phyloP scores from a whole-genome alignment of 139 green algal genomes.

The Chlamydomonas applanata region DNA sequence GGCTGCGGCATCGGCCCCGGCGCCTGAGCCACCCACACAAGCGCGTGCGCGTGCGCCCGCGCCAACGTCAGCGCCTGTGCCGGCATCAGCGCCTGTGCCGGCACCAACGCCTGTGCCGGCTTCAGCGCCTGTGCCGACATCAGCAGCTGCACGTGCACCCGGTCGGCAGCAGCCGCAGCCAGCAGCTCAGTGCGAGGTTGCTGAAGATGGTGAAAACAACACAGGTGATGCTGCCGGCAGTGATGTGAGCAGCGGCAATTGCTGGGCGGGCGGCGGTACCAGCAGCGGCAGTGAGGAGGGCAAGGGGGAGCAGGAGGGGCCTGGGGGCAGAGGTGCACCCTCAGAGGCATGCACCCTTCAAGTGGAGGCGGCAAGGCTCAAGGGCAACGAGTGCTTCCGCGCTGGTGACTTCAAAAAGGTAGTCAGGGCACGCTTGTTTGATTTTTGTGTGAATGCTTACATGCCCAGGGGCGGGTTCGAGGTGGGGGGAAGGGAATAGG shows the following conservation, averaged over 20 bases:
- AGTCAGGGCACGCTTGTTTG: neutral
- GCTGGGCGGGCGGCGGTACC: neutral
- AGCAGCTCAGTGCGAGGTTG: neutral
- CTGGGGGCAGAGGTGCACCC: neutral
- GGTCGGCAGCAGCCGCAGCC: neutral
- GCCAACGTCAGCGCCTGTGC: too few species aligned
- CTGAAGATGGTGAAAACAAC: neutral
- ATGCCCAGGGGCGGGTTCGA: too few species aligned
- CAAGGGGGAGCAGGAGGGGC: too few species aligned
- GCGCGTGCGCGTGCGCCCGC: too few species aligned
- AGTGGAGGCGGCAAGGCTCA: slow-evolving; percentile 32
- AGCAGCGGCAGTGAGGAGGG: too few species aligned
- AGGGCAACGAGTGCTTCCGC: slow-evolving; percentile 48
- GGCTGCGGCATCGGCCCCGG: too few species aligned
- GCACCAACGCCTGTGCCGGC: neutral
- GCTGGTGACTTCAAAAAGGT: slow-evolving; percentile 41
- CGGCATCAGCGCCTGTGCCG: too few species aligned
- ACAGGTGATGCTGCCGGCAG: neutral
- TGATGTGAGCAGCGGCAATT: neutral
- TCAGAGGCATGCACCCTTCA: neutral
- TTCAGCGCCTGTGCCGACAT: neutral
- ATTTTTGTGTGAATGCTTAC: too few species aligned
- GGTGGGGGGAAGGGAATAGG: too few species aligned
- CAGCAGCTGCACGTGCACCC: neutral
- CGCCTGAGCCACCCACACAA: too few species aligned